phyloP scores from a whole-genome alignment of 495 filamentous ascomycete species.

The Aspergillus taichungensis region DNA sequence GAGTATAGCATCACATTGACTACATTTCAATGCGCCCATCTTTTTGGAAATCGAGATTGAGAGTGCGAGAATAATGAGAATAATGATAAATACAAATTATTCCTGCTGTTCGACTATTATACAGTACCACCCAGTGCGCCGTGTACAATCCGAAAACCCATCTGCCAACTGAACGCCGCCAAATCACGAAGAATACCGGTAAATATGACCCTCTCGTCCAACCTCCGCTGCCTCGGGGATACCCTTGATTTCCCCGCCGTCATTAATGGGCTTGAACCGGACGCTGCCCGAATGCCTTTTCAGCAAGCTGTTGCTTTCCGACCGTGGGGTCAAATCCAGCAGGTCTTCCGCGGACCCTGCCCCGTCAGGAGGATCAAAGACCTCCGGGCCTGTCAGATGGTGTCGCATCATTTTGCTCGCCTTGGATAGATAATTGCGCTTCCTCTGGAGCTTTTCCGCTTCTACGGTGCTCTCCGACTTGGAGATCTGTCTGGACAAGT shows the following conservation, averaged over 20 bases:
- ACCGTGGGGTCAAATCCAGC: slow-evolving; percentile 24
- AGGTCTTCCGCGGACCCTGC: slow-evolving; percentile 13
- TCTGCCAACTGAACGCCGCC: too few species aligned
- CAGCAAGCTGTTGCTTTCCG: slow-evolving; percentile 20
- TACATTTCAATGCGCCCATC: too few species aligned
- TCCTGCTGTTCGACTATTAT: too few species aligned
- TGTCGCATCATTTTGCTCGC: slow-evolving; percentile 23
- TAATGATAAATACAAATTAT: too few species aligned
- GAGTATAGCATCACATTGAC: too few species aligned
- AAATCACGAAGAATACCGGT: slow-evolving; percentile 17
- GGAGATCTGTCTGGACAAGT: slow-evolving; percentile 17
- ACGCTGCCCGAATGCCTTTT: slow-evolving; percentile 17
- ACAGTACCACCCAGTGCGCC: too few species aligned
- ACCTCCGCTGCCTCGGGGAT: slow-evolving; percentile 40
- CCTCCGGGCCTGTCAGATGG: slow-evolving; percentile 29
- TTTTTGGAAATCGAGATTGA: too few species aligned
- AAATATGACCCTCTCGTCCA: slow-evolving; percentile 36
- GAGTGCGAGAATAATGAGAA: too few species aligned
- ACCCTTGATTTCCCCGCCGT: slow-evolving; percentile 35
- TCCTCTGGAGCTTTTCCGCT: slow-evolving; percentile 24
- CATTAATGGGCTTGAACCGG: slow-evolving; percentile 23
- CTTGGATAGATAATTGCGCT: slow-evolving; percentile 33
- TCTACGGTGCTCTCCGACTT: slow-evolving; percentile 18
- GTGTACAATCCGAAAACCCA: too few species aligned
- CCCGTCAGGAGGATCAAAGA: slow-evolving; percentile 18